phyloP scores from a whole-genome alignment of 1,284 basidiomycete species.

The Fomitopsis palustris region DNA sequence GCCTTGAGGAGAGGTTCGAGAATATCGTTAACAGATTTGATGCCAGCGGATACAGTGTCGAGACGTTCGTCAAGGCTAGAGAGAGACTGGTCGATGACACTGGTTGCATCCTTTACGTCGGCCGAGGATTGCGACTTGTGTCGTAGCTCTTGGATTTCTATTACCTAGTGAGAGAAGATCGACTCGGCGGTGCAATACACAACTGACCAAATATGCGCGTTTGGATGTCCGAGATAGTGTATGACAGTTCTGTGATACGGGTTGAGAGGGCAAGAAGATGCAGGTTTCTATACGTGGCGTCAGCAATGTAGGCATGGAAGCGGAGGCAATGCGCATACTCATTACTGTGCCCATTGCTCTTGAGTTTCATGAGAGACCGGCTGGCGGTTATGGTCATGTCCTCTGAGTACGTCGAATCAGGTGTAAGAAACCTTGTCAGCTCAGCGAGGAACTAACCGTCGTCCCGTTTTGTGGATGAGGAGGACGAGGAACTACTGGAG shows the following conservation, averaged over 20 bases:
- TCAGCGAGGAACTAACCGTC: constrained; percentile 42
- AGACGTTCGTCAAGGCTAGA: constrained; percentile 77
- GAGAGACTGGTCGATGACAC: constrained; percentile 76
- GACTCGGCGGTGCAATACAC: constrained; percentile 4
- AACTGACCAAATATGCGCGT: constrained; percentile 79
- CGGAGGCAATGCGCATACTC: constrained; percentile 34
- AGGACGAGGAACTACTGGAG: constrained; percentile 44
- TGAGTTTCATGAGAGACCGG: constrained; percentile 37
- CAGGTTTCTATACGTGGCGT: constrained; percentile 49
- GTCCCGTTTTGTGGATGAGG: constrained; percentile 27
- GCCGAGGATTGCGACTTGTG: constrained; percentile 70
- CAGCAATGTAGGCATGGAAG: not conserved
- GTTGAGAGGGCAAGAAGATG: constrained; percentile 74
- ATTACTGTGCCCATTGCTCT: constrained; percentile 52
- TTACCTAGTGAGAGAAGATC: constrained; percentile 4
- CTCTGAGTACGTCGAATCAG: constrained; percentile 39
- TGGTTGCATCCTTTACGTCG: constrained; percentile 54
- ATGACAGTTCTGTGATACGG: constrained; percentile 79
- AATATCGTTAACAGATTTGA: constrained; percentile 62
- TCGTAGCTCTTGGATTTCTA: constrained; percentile 82
- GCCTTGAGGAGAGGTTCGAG: constrained; percentile 53
- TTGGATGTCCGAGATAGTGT: constrained; percentile 80
- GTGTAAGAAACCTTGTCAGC: not conserved
- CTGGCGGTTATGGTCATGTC: constrained; percentile 64
- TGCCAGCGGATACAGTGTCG: constrained; percentile 67